Conservation (phyloP, 495 filamentous ascomycete species). For the Neurospora sublineolata region DNA sequence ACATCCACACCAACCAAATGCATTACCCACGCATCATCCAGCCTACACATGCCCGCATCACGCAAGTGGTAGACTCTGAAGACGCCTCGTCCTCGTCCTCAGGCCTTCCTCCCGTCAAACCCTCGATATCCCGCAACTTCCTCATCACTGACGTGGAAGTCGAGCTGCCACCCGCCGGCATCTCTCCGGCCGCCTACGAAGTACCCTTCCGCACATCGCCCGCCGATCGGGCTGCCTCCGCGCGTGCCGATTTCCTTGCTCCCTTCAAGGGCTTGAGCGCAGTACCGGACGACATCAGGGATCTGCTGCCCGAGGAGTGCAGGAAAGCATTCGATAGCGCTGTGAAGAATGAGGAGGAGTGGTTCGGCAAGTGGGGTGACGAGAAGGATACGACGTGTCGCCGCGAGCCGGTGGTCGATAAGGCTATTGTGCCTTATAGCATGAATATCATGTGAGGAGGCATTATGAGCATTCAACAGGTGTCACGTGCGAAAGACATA, state of each 20-base stretch:
- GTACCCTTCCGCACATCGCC: constrained; percentile 28
- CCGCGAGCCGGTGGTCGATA: constrained; percentile 39
- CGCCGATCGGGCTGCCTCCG: constrained; percentile 9
- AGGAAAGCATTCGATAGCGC: constrained; percentile 56
- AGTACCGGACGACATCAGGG: constrained; percentile 55
- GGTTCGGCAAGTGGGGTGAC: constrained; percentile 61
- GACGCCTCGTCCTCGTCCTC: constrained; percentile 15
- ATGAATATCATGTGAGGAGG: constrained; percentile 8
- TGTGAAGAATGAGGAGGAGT: constrained; percentile 47
- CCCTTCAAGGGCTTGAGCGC: constrained; percentile 56
- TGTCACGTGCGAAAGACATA: background rate
- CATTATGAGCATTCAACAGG: background rate
- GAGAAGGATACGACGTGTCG: constrained; percentile 42
- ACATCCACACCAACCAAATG: constrained; percentile 84
- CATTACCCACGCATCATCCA: constrained; percentile 82
- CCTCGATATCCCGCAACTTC: constrained; percentile 60
- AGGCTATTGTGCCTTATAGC: constrained; percentile 41
- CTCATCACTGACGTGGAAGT: constrained; percentile 61
- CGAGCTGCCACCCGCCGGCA: constrained; percentile 40
- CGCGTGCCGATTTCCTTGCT: constrained; percentile 29
- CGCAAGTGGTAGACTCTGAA: constrained; percentile 40
- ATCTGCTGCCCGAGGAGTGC: constrained; percentile 60
- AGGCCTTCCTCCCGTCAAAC: constrained; percentile 53
- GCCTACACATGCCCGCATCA: constrained; percentile 75
- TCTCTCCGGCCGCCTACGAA: constrained; percentile 35